Evolutionary conservation across 2,329 filamentous ascomycete genomes (phyloP).

Genomic region (Acrocalymma vagum): DNA sequence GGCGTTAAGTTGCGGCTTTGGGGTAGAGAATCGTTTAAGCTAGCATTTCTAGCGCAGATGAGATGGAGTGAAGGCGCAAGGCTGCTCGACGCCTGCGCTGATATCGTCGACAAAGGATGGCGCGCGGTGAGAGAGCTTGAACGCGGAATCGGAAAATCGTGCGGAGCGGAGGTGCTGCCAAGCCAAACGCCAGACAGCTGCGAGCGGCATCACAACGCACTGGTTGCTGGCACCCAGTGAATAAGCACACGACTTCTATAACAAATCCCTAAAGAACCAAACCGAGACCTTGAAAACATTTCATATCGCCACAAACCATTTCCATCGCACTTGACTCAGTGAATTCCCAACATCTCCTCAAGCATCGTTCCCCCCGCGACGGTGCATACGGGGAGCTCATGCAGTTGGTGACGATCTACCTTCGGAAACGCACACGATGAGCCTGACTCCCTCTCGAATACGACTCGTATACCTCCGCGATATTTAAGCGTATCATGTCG

Average conservation of each 20-base stretch:
- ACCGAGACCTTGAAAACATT: too few relatives aligned
- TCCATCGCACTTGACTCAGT: too few relatives aligned
- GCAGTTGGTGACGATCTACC: conserved; percentile 18
- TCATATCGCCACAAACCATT: too few relatives aligned
- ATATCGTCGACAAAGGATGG: conserved; percentile 23
- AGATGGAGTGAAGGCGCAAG: conserved; percentile 19
- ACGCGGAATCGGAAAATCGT: conserved; percentile 23
- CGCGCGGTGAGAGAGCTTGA: conserved; percentile 15
- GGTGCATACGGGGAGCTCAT: too few relatives aligned
- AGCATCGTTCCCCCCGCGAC: too few relatives aligned
- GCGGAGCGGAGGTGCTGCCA: conserved; percentile 26
- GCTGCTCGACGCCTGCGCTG: conserved; percentile 24
- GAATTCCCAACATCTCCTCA: too few relatives aligned
- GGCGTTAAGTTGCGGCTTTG: conserved; percentile 4
- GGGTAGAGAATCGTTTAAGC: conserved; percentile 5
- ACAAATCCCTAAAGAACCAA: too few relatives aligned
- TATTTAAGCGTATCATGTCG: conserved; percentile 39
- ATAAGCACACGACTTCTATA: too few relatives aligned
- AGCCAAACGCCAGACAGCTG: not conserved
- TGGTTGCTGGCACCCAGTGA: not conserved
- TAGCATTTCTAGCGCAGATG: conserved; percentile 22
- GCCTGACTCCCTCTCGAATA: conserved; percentile 2
- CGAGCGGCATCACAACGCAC: not conserved
- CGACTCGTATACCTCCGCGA: conserved; percentile 12
- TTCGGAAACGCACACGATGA: conserved; percentile 24